Evolutionary conservation across 306 rosid genomes (phyloP).

Genomic region (Trifolium dubium): DNA sequence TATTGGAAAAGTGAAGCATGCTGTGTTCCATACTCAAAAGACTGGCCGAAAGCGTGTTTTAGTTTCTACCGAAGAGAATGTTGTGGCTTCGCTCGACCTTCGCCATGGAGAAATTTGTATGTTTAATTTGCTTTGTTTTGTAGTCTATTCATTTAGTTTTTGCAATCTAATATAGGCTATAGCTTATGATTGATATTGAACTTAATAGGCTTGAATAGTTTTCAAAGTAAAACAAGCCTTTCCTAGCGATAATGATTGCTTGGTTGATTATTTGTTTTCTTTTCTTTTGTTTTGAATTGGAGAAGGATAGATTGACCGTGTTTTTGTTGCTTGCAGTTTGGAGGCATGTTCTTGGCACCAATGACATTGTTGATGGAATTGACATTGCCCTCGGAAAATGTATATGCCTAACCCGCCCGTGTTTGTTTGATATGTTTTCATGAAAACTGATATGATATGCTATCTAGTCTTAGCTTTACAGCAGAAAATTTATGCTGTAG

Average conservation of each 20-base stretch:
- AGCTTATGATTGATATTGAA: conserved; percentile 6
- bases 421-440: conserved; percentile 31
- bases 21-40: conserved; percentile 90
- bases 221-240: conserved; percentile 16
- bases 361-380: conserved; percentile 68
- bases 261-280: conserved; percentile 9
- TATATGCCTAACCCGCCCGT: conserved; percentile 43
- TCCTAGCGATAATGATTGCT: background rate
- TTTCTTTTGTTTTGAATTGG: conserved; percentile 20
- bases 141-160: conserved; percentile 13
- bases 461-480: conserved; percentile 18
- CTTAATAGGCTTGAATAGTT: conserved; percentile 10
- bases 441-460: background rate
- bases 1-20: conserved; percentile 91
- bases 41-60: conserved; percentile 89
- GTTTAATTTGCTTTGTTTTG: conserved; percentile 34
- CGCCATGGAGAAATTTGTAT: conserved; percentile 95
- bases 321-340: conserved; percentile 80
- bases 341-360: conserved; percentile 86
- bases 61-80: conserved; percentile 95
- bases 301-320: conserved; percentile 44
- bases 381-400: conserved; percentile 96
- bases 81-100: conserved; percentile 96
- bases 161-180: background rate
- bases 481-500: conserved; percentile 11